Percentiles rank a stretch among this genome's conserved stretches.
Conservation (phyloP, 2,329 filamentous ascomycete species). For the Albifimbria verrucaria region DNA sequence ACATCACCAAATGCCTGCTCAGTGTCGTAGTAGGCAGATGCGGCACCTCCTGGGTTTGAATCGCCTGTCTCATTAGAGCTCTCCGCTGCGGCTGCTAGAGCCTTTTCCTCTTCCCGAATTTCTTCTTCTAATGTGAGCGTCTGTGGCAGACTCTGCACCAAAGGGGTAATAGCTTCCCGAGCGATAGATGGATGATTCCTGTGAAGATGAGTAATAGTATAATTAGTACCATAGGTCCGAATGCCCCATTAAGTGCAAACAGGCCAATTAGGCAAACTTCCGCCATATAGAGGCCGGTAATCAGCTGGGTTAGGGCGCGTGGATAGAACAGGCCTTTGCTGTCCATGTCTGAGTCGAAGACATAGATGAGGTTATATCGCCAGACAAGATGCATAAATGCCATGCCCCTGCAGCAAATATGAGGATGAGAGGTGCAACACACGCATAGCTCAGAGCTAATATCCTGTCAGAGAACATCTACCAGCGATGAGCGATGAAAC, state of each 20-base stretch:
- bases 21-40: conserved; percentile 32
- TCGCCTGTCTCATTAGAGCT: conserved; percentile 19
- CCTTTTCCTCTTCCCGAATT: conserved; percentile 40
- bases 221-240: conserved; percentile 73
- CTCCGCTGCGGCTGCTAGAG: conserved; percentile 35
- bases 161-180: conserved; percentile 68
- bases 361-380: conserved; percentile 87
- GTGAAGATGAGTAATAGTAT: conserved; percentile 73
- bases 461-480: not conserved
- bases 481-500: conserved; percentile 22
- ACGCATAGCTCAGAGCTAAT: conserved; percentile 76
- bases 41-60: conserved; percentile 17
- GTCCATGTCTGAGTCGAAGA: conserved; percentile 77
- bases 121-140: conserved; percentile 59
- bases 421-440: conserved; percentile 81
- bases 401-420: conserved; percentile 79
- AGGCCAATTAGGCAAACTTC: conserved; percentile 82
- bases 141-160: conserved; percentile 76
- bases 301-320: conserved; percentile 80
- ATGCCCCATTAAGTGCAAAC: conserved; percentile 66
- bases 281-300: conserved; percentile 78
- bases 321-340: conserved; percentile 87
- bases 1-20: conserved; percentile 33
- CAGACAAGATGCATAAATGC: conserved; percentile 82
- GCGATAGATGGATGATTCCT: conserved; percentile 72